Evolutionary conservation across 106 monocot genomes (phyloP), one percentile per base, ranked within the genome.

Genomic region (Acanthochlamys bracteata): DNA sequence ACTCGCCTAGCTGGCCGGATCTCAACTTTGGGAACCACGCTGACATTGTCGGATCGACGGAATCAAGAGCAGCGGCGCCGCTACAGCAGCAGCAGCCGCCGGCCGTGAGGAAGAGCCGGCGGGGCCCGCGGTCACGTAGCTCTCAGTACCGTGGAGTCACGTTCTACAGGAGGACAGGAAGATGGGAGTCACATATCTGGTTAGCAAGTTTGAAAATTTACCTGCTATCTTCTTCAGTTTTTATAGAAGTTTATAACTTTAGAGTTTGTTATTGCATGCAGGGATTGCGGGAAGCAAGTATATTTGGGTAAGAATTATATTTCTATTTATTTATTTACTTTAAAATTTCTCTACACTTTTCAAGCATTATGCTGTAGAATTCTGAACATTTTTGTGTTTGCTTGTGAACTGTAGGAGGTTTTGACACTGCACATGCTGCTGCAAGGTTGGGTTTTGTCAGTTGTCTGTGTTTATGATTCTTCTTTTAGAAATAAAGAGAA

Each of bases 111-210:
- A 94, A 94, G 79, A 86, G 89, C 47, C 60, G 93, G 65, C 58
- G 90, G 11, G 90, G 90, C 13, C 90, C 90, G 7, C 53, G 90
- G 52, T 86, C 90, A 9, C 74, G 86, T 53, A 90, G 90, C 77
- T 90, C 90, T 43, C 86, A 80, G 78, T 90, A 86, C 61, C 56
- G 90, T 25, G 90, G 90, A 25, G 90, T 90, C n/a, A 90, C 90
- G 4, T 90, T 86, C 71, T 90, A 90, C 42, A 60, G 86, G 27
- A 70, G 90, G 65, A 90, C 90, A 2, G 90, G 90, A 22, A 77
- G 90, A 78, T 90, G 90, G 90, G 90, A 90, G 51, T 90, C 90
- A 26, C 90, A 90, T 47, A 90, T 90, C 63, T 90, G 90, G 90
- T 90, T 23, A 47, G 63, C 49, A 41, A 33, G 9, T 11, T 12